Conservation (phyloP, 345 rosid genomes). For the Gossypium bickii region DNA sequence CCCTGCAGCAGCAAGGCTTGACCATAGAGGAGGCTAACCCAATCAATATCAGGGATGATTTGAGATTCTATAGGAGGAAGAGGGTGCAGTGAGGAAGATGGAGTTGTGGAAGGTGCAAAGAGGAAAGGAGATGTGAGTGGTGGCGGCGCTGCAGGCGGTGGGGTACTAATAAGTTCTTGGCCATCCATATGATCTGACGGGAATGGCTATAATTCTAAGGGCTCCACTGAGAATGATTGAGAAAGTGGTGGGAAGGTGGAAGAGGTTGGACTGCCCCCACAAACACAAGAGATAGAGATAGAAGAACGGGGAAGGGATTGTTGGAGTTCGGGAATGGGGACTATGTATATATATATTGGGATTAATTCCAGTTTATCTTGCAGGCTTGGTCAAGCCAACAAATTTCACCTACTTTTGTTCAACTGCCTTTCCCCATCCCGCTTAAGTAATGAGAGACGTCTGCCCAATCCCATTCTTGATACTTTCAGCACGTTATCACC, state of each 20-base stretch:
- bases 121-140: conserved; percentile 23
- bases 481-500: conserved; percentile 34
- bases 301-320: background rate
- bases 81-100: conserved; percentile 24
- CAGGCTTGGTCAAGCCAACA: conserved; percentile 41
- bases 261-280: conserved; percentile 47
- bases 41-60: conserved; percentile 36
- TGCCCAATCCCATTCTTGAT: no score
- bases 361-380: no score
- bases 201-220: background rate
- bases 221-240: conserved; percentile 18
- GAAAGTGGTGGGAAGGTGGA: conserved; percentile 28
- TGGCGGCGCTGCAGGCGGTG: conserved; percentile 17
- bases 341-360: no score
- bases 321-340: conserved; percentile 12
- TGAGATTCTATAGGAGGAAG: conserved; percentile 26
- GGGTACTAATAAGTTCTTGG: conserved; percentile 16
- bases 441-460: background rate
- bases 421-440: conserved; percentile 51
- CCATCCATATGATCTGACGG: conserved; percentile 27
- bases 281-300: background rate
- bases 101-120: conserved; percentile 23
- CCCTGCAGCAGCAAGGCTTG: conserved; percentile 11
- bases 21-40: conserved; percentile 46
- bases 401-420: conserved; percentile 62